Evolutionary conservation across 441 rosid genomes (phyloP), one percentile per base, ranked within the genome.

Genomic region (Populus hybrid): DNA sequence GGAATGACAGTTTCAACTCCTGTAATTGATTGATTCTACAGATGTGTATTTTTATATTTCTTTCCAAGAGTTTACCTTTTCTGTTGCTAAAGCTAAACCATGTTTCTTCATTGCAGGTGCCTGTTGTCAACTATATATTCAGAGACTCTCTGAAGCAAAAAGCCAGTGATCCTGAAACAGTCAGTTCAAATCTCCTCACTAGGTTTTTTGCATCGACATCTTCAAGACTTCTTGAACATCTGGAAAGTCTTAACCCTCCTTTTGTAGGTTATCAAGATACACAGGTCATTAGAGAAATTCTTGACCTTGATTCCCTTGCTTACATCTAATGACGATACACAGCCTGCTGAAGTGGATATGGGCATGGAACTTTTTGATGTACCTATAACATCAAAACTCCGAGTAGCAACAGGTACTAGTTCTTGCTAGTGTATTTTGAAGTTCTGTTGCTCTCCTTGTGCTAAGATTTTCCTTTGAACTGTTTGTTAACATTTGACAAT

Each of bases 111-210:
- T 53, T 82, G 84, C 89, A 93, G 97, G 77, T 81, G 75, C 94
- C 93, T 71, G 86, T 85, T 78, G 93, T 93, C 84, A 92, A 86
- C 86, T 85, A 87, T 82, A 87, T 93, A 71, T 89, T 96, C 78
- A 91, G 84, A 77, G 88, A 86, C 81, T 90, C 99, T 80, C 91
- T 94, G 74, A 96, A 96, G 88, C 91, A 88, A 72, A 96, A 96
- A 84, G 83, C 83, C 75, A 93, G 97, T 71, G 93, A 94, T 78
- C 89, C 97, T 73, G 96, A 94, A 67, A 87, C 89, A 20, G 98
- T 93, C 30, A 86, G 94, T 82, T 65, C 65, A 78, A 50, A 50
- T 75, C 65, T 71, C 38, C 73, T 20, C 7, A 57, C 16, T 28
- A 20, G 21, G 81, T 73, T 74, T 40, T 23, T 40, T 16, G 40